Evolutionary conservation across 2,329 filamentous ascomycete species (phyloP).

Genomic region (Alternaria rosae): DNA sequence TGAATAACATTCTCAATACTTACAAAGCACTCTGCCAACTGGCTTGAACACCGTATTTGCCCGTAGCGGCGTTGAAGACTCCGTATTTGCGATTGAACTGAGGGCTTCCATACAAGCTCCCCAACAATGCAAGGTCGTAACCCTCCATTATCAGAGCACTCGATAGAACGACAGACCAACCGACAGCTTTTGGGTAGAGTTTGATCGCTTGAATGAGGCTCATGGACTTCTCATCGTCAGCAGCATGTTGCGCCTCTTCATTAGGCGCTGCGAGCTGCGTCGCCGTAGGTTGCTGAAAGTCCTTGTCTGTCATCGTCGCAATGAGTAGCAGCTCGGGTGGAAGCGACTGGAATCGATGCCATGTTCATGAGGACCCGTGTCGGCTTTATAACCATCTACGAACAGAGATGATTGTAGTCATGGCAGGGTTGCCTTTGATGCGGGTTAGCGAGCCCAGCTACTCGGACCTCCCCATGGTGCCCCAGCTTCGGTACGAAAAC

Average conservation of each 20-base stretch:
- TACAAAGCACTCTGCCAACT: conserved; percentile 55
- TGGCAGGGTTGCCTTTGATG: conserved; percentile 8
- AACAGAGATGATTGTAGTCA: conserved; percentile 24
- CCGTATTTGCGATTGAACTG: conserved; percentile 56
- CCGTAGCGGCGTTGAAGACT: conserved; percentile 41
- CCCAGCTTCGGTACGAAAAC: neutral
- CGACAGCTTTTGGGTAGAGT: conserved; percentile 84
- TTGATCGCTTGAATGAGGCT: conserved; percentile 74
- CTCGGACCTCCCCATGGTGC: conserved; percentile 20
- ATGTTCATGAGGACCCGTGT: neutral
- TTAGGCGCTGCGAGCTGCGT: conserved; percentile 27
- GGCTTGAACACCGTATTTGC: conserved; percentile 50
- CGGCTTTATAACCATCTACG: conserved; percentile 21
- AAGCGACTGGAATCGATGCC: neutral
- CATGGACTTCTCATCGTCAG: conserved; percentile 56
- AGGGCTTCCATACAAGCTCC: conserved; percentile 70
- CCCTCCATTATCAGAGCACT: conserved; percentile 90
- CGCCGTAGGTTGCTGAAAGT: conserved; percentile 17
- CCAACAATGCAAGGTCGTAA: conserved; percentile 80
- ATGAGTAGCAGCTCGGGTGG: neutral
- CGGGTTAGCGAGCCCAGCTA: conserved; percentile 27
- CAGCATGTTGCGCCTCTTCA: conserved; percentile 47
- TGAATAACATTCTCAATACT: neutral
- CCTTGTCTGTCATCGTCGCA: conserved; percentile 31
- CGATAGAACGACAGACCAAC: conserved; percentile 82